These are phyloP conservation scores for Trametes sp. DNA, from an alignment of 1,284 basidiomycete genomes.

Conservation along the genomic window DNA sequence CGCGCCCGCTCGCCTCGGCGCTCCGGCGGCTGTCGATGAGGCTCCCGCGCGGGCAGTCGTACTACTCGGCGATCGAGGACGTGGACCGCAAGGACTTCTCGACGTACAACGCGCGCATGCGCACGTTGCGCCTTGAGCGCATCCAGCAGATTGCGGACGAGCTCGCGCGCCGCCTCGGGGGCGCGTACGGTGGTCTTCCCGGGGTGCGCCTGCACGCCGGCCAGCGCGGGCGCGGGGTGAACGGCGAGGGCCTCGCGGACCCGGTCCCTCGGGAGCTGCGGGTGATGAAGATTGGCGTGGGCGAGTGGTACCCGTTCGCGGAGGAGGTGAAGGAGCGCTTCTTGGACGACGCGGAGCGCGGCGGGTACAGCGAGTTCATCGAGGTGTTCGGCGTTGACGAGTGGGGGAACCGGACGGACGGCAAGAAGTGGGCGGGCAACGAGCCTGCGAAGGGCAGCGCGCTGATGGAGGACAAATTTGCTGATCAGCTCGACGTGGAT, in stretches of 20 bases:
- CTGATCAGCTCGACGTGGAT: slow-evolving; percentile 17
- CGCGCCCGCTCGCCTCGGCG: slow-evolving; percentile 51
- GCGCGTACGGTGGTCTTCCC: slow-evolving; percentile 45
- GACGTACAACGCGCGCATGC: slow-evolving; percentile 47
- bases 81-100: slow-evolving; percentile 45
- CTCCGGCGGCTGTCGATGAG: slow-evolving; percentile 45
- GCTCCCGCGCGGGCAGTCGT: slow-evolving; percentile 46
- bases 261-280: slow-evolving; percentile 44
- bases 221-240: slow-evolving; percentile 43
- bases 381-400: slow-evolving; percentile 43
- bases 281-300: slow-evolving; percentile 45
- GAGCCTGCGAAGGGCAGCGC: not conserved
- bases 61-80: slow-evolving; percentile 42
- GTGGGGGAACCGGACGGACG: slow-evolving; percentile 36
- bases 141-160: slow-evolving; percentile 41
- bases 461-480: not conserved
- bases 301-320: slow-evolving; percentile 44
- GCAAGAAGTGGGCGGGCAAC: slow-evolving; percentile 27
- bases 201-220: slow-evolving; percentile 44
- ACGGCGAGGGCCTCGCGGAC: slow-evolving; percentile 46
- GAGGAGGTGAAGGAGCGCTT: slow-evolving; percentile 46
- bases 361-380: slow-evolving; percentile 30
- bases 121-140: slow-evolving; percentile 46
- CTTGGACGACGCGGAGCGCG: slow-evolving; percentile 41
- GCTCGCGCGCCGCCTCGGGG: slow-evolving; percentile 40